Evolutionary conservation across 2,329 filamentous ascomycete species (phyloP), one percentile per base, ranked within the genome.

Genomic region (Aspergillus transmontanensis): DNA sequence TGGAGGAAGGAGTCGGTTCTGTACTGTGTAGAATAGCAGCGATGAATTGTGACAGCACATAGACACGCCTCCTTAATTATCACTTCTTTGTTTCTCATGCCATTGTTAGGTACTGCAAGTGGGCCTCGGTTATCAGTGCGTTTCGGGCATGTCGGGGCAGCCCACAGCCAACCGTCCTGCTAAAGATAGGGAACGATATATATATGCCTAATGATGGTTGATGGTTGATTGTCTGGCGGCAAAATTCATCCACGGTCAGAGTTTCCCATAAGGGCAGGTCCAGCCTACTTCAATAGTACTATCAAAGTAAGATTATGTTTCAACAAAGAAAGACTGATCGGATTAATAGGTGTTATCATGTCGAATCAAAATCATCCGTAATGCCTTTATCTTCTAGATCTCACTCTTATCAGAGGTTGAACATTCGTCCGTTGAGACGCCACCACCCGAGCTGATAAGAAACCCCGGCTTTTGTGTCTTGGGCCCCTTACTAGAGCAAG

Each of bases 1-100:
- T 61, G 51, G 39, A 53, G 53, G 19, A 62, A 50, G 61, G 57
- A 64, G 63, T 60, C 64, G 66, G 66, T 66, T 63, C 56, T 74
- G 68, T 67, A 67, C 55, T 68, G 67, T 76, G 74, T 78, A 78
- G 76, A 78, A 75, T 78, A 78, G 68, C 68, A 78, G 68, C 68
- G 71, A 72, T 72, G 69, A 71, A 65, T 72, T 73, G 69, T 67
- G 70, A 73, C 75, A 73, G 72, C 74, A 75, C 71, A 76, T 78
- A 78, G 73, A 78, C 66, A 66, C 67, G 67, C 56, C 60, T 56
- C 32, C 34, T 51, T 55, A 36, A 46, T 32, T 39, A 30, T 57
- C 32, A 56, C 32, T 34, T 46, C 50, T 57, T 55, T 55, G 32
- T 36, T 36, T 19, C 12, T 23, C 32, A 12, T 34, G 10, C 32